Conservation (phyloP, 306 rosid species). For the Prunus padus region DNA sequence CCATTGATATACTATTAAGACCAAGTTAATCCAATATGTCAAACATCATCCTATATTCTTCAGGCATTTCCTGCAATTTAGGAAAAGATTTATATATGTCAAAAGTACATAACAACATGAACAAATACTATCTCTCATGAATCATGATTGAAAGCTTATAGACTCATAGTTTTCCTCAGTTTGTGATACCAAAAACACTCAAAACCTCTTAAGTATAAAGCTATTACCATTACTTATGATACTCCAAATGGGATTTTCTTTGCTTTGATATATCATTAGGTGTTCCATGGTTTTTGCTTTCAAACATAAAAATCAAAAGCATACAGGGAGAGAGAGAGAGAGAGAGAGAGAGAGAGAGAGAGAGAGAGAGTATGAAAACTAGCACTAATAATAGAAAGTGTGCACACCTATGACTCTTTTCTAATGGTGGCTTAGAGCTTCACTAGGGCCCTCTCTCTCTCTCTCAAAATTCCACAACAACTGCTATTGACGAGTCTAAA, state of each 20-base stretch:
- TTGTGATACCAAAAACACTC: slow-evolving; percentile 1
- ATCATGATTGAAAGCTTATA: slow-evolving; percentile 13
- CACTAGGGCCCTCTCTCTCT: neutral
- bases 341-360: slow-evolving; percentile 9
- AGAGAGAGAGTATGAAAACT: slow-evolving; percentile 3
- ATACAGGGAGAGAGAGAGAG: neutral
- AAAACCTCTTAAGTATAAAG: neutral
- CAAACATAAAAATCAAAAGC: neutral
- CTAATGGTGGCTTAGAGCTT: neutral
- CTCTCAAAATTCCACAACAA: slow-evolving; percentile 15
- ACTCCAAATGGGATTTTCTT: slow-evolving; percentile 21
- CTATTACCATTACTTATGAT: slow-evolving; percentile 6
- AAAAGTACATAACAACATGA: neutral
- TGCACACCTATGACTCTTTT: slow-evolving; percentile 5
- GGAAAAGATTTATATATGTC: neutral
- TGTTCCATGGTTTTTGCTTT: slow-evolving; percentile 10
- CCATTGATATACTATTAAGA: slow-evolving; percentile 45
- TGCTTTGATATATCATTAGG: slow-evolving; percentile 1
- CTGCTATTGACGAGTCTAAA: slow-evolving; percentile 36
- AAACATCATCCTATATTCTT: slow-evolving; percentile 20
- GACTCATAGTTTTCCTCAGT: slow-evolving; percentile 17
- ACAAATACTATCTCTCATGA: neutral
- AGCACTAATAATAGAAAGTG: slow-evolving; percentile 25
- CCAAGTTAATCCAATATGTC: slow-evolving; percentile 31
- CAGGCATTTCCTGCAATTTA: slow-evolving; percentile 24